Conservation (phyloP, 2,329 filamentous ascomycete genomes). For the Fusarium pseudocircinatum region DNA sequence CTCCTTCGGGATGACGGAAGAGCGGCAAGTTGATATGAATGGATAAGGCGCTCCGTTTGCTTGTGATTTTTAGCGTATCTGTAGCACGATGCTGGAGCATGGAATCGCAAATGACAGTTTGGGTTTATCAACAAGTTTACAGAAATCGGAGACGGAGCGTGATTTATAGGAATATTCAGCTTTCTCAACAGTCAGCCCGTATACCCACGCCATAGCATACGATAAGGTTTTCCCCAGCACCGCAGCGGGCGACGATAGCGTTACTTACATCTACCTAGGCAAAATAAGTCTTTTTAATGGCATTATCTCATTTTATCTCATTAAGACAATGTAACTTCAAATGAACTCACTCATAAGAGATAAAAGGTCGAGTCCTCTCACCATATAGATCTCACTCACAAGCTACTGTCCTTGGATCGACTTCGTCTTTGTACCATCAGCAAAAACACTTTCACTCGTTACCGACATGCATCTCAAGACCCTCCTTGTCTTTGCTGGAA, state of each 20-base stretch:
- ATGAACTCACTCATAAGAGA: not conserved
- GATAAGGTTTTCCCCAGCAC: not conserved
- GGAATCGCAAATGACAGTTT: not conserved
- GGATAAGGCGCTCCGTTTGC: not conserved
- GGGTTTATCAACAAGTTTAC: accelerated
- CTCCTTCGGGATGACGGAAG: too few species aligned
- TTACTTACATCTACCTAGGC: accelerated
- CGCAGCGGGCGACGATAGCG: not conserved
- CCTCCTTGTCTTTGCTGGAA: not conserved
- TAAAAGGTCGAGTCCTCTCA: not conserved
- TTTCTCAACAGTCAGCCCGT: not conserved
- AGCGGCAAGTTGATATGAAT: too few species aligned
- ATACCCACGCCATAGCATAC: not conserved
- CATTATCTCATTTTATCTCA: not conserved
- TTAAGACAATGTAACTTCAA: not conserved
- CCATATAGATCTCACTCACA: accelerated
- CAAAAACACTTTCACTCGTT: not conserved
- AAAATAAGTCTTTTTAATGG: not conserved
- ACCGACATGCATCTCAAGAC: not conserved
- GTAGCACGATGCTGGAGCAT: accelerated
- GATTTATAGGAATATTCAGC: too few species aligned
- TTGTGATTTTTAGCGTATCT: too few species aligned
- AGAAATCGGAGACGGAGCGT: too few species aligned
- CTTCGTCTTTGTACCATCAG: too few species aligned
- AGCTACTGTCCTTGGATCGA: too few species aligned